Conservation (phyloP, 148 eudicot species). For the Bassia scoparia region DNA sequence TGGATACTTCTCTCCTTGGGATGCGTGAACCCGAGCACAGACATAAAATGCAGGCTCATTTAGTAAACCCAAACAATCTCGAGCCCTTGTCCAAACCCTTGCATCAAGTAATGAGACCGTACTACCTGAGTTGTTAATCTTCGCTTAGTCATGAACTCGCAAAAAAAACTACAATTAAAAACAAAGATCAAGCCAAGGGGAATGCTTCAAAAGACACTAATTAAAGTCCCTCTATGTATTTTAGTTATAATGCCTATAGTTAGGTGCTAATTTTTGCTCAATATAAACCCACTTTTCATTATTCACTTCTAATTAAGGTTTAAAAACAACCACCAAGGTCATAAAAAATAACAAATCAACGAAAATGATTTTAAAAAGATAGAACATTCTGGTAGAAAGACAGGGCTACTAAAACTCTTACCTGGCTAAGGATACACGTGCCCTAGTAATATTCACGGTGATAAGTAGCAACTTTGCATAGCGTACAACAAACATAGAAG, state of each 20-base stretch:
- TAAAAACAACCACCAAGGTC: conserved; percentile 4
- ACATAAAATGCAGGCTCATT: conserved; percentile 83
- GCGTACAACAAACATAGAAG: conserved; percentile 95
- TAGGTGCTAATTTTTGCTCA: too few relatives aligned
- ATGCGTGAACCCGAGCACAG: conserved; percentile 76
- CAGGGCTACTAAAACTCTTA: not conserved
- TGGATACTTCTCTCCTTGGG: conserved; percentile 45
- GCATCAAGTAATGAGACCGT: conserved; percentile 77
- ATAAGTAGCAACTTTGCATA: conserved; percentile 85
- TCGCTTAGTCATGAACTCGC: not conserved
- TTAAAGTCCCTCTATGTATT: not conserved
- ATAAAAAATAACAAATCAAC: not conserved
- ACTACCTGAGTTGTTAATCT: conserved; percentile 62
- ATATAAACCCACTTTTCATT: not conserved
- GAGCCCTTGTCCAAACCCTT: conserved; percentile 87
- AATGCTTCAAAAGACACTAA: not conserved
- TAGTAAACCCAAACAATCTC: conserved; percentile 87
- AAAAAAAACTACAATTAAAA: too few relatives aligned
- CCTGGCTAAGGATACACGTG: conserved; percentile 92
- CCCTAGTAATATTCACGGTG: conserved; percentile 95
- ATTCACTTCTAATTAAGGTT: not conserved
- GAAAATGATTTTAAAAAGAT: too few relatives aligned
- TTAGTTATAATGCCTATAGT: conserved; percentile 10
- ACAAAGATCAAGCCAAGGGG: not conserved
- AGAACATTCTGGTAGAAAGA: not conserved